Conservation (phyloP, 306 rosid genomes). For the Senna tora region DNA sequence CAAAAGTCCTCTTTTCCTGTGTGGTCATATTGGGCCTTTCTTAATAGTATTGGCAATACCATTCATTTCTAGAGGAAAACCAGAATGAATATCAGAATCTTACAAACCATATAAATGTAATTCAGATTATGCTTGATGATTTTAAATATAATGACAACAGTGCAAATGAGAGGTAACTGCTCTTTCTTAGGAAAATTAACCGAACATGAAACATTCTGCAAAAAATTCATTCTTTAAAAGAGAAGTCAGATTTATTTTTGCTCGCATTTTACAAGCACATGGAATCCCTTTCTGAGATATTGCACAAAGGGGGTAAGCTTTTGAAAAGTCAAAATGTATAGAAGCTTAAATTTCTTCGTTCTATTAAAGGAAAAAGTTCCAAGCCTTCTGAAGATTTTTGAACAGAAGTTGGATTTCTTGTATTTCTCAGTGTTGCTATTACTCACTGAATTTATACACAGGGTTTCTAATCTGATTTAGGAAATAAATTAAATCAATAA, state of each 20-base stretch:
- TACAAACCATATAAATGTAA: conserved; percentile 3
- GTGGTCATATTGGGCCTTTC: conserved; percentile 14
- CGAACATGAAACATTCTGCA: too few relatives aligned
- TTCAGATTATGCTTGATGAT: neutral
- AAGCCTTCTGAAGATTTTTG: too few relatives aligned
- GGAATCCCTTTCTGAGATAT: neutral
- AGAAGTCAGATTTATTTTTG: too few relatives aligned
- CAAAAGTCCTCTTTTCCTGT: conserved; percentile 2
- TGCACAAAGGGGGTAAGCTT: too few relatives aligned
- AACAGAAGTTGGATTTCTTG: too few relatives aligned
- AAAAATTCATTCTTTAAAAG: too few relatives aligned
- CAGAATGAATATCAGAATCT: conserved; percentile 2
- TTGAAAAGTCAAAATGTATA: neutral
- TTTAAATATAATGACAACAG: neutral
- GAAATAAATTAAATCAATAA: too few relatives aligned
- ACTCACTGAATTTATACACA: too few relatives aligned
- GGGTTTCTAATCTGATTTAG: too few relatives aligned
- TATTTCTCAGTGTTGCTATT: too few relatives aligned
- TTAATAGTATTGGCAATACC: neutral
- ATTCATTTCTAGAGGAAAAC: neutral
- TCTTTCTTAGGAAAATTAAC: neutral
- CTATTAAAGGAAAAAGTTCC: neutral
- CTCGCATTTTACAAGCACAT: neutral
- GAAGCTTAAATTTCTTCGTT: neutral
- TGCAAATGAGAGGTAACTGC: neutral